These are phyloP conservation scores for Helotiales sp. DNA, from an alignment of 2,329 filamentous ascomycete genomes.

Conservation along the genomic window DNA sequence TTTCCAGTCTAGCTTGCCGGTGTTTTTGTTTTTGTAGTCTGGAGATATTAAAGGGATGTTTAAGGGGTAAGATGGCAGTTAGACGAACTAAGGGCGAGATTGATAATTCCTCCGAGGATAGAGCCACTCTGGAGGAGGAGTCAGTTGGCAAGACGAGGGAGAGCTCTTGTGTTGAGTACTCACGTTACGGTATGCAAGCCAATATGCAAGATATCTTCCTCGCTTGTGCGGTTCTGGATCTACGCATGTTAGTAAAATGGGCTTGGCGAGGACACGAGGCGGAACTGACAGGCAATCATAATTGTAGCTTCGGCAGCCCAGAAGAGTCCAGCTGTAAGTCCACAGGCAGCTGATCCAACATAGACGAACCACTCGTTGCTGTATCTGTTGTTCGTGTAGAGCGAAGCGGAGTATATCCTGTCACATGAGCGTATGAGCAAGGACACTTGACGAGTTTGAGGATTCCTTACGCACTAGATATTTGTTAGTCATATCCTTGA, in stretches of 20 bases:
- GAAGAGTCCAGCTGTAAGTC: conserved; percentile 42
- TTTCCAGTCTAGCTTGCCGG: conserved; percentile 38
- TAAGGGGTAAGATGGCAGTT: neutral
- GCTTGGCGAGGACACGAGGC: neutral
- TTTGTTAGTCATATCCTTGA: neutral
- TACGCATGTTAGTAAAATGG: neutral
- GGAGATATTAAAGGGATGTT: neutral
- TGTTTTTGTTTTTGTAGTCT: conserved; percentile 19
- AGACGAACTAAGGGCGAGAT: conserved; percentile 40
- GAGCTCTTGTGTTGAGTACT: neutral
- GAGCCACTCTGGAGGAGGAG: conserved; percentile 31
- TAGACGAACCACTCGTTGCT: conserved; percentile 43
- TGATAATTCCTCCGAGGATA: conserved; percentile 48
- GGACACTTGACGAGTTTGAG: too few species aligned
- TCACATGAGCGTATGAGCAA: conserved; percentile 10
- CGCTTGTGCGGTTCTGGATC: conserved; percentile 35
- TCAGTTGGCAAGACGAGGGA: neutral
- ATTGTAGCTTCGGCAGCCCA: conserved; percentile 43
- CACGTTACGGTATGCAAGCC: conserved; percentile 43
- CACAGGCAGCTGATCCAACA: conserved; percentile 39
- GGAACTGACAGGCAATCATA: conserved; percentile 35
- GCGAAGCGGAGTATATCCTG: conserved; percentile 40
- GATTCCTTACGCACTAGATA: neutral
- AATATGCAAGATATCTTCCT: conserved; percentile 30
- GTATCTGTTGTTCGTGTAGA: conserved; percentile 41